Evolutionary conservation across 495 filamentous ascomycete genomes (phyloP).

Genomic region (Podospora comata): DNA sequence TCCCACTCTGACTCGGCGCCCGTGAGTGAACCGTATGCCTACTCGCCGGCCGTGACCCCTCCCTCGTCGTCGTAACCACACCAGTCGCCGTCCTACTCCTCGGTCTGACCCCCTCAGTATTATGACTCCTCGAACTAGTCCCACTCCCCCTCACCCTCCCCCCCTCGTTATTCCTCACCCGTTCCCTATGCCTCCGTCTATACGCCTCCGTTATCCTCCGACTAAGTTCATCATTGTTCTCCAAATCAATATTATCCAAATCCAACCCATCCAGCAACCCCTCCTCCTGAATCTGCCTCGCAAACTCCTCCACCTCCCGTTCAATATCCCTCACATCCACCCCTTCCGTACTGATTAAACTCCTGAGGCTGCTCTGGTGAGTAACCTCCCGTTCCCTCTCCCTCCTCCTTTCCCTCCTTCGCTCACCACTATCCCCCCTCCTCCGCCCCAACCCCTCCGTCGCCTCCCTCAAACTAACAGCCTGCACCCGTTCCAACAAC

Average conservation of each 20-base stretch:
- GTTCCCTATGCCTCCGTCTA: slow-evolving; percentile 62
- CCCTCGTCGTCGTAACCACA: slow-evolving; percentile 7
- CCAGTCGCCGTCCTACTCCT: slow-evolving; percentile 23
- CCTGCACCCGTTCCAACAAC: slow-evolving; percentile 65
- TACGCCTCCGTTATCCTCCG: slow-evolving; percentile 87
- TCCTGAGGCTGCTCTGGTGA: slow-evolving; percentile 82
- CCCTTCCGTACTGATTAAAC: slow-evolving; percentile 72
- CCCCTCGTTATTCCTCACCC: slow-evolving; percentile 35
- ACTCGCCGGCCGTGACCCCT: slow-evolving; percentile 36
- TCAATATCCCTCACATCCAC: slow-evolving; percentile 71
- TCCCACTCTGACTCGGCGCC: slow-evolving; percentile 29
- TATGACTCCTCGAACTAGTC: slow-evolving; percentile 35
- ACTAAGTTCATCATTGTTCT: slow-evolving; percentile 80
- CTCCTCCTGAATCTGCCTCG: slow-evolving; percentile 84
- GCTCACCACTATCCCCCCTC: slow-evolving; percentile 31
- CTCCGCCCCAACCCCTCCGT: slow-evolving; percentile 22
- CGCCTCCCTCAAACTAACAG: slow-evolving; percentile 68
- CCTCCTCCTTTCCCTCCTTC: slow-evolving; percentile 34
- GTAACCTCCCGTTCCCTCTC: slow-evolving; percentile 57
- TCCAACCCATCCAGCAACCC: slow-evolving; percentile 83
- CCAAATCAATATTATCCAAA: slow-evolving; percentile 70
- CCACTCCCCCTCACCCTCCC: slow-evolving; percentile 42
- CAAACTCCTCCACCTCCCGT: slow-evolving; percentile 69
- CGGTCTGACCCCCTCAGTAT: slow-evolving; percentile 13
- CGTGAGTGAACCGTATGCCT: slow-evolving; percentile 43